A percentile compares a stretch with the other conserved stretches of the same genome.
phyloP scores from a whole-genome alignment of 2,329 filamentous ascomycete species.

The Tolypocladium paradoxum region DNA sequence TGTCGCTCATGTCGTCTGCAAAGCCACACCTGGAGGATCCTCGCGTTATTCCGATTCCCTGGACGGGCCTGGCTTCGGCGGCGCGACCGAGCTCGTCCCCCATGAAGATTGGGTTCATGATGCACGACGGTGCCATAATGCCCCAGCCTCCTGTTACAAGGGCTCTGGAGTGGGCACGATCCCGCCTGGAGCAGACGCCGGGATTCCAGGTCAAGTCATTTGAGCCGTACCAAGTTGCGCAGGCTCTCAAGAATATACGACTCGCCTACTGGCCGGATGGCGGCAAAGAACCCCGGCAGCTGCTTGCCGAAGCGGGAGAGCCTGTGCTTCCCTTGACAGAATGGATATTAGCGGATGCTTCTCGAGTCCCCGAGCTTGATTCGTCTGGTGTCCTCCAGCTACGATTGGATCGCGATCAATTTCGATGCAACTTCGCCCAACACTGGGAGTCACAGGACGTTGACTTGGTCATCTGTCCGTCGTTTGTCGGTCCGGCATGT shows the following conservation, averaged over 20 bases:
- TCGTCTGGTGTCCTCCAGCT: conserved; percentile 12
- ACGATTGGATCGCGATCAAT: conserved; percentile 17
- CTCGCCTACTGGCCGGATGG: neutral
- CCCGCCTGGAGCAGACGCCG: conserved; percentile 13
- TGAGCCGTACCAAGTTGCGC: too few relatives aligned
- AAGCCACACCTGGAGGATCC: conserved; percentile 20
- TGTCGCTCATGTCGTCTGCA: conserved; percentile 17
- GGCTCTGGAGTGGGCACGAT: conserved; percentile 14
- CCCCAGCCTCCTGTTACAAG: conserved; percentile 6
- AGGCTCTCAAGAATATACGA: too few relatives aligned
- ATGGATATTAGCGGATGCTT: conserved; percentile 10
- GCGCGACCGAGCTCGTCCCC: neutral
- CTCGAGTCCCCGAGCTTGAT: neutral
- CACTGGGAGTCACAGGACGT: conserved; percentile 24
- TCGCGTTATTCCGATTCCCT: conserved; percentile 17
- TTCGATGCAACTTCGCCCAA: conserved; percentile 17
- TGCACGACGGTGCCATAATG: conserved; percentile 23
- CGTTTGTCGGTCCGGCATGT: conserved; percentile 21
- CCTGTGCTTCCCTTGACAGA: conserved; percentile 16
- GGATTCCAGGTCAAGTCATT: neutral
- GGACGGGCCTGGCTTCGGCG: conserved; percentile 15
- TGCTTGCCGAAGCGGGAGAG: conserved; percentile 13
- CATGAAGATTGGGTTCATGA: conserved; percentile 31
- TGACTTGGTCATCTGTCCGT: conserved; percentile 23
- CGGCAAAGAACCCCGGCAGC: neutral